A percentile compares a stretch with the other conserved stretches of the same genome.
Evolutionary conservation across 2,329 filamentous ascomycete genomes (phyloP).

Genomic region (Fusarium sterilihyphosum): DNA sequence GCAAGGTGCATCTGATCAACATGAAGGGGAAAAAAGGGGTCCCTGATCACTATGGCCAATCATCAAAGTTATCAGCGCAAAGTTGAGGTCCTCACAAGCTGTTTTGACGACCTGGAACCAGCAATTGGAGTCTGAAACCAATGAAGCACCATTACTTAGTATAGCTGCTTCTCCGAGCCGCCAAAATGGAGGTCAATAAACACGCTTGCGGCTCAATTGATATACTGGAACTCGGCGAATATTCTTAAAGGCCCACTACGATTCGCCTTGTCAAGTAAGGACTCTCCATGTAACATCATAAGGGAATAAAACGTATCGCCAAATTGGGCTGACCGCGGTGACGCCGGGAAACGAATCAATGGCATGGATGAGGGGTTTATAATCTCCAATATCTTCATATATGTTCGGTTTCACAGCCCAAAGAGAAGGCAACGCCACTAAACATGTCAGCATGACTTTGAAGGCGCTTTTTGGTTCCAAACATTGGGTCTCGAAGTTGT

Average conservation of each 20-base stretch:
- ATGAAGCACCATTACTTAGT: background rate
- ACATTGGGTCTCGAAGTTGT: background rate
- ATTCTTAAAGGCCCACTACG: background rate
- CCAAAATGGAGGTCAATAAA: conserved; percentile 11
- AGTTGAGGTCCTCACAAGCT: conserved; percentile 8
- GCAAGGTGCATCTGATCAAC: conserved; percentile 41
- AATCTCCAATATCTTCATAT: conserved; percentile 28
- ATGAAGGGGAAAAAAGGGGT: conserved; percentile 35
- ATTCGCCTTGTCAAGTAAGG: background rate
- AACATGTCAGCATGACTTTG: conserved; percentile 31
- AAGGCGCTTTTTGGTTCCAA: conserved; percentile 7
- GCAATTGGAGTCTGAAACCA: conserved; percentile 18
- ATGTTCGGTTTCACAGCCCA: conserved; percentile 27
- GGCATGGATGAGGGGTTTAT: background rate
- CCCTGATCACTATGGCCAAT: conserved; percentile 31
- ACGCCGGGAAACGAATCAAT: conserved; percentile 8
- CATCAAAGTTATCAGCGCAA: conserved; percentile 10
- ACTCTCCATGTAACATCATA: background rate
- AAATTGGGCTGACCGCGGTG: conserved; percentile 16
- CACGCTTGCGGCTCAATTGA: conserved; percentile 17
- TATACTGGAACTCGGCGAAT: background rate
- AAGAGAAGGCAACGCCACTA: conserved; percentile 33
- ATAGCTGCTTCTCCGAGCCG: background rate
- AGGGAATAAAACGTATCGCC: background rate
- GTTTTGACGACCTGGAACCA: conserved; percentile 20